These are phyloP conservation scores for Daucus carota DNA, from an alignment of 129 eudicot genomes.

Conservation along the genomic window DH1_v3.0 NC_030387.2:34419501-34420000, in stretches of 20 bases:
- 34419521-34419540: no score
- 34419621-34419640: slow-evolving; percentile 1
- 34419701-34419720: not conserved
- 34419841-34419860: not conserved
- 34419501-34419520: no score
- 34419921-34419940: slow-evolving; percentile 36
- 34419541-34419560: not conserved
- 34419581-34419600: not conserved
- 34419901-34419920: slow-evolving; percentile 20
- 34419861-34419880: slow-evolving; percentile 20
- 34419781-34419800: slow-evolving; percentile 8
- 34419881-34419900: slow-evolving; percentile 27
- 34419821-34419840: not conserved
- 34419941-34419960: slow-evolving; percentile 25
- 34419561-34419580: not conserved
- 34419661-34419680: not conserved
- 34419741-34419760: not conserved
- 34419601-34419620: not conserved
- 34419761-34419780: not conserved
- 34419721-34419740: not conserved
- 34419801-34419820: slow-evolving; percentile 22
- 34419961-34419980: not conserved
- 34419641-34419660: slow-evolving; percentile 3
- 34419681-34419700: slow-evolving; percentile 2
- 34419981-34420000: not conserved